Base-by-base conservation (phyloP, 2,329 filamentous ascomycete genomes). In the Hypoxylon sp. region DNA sequence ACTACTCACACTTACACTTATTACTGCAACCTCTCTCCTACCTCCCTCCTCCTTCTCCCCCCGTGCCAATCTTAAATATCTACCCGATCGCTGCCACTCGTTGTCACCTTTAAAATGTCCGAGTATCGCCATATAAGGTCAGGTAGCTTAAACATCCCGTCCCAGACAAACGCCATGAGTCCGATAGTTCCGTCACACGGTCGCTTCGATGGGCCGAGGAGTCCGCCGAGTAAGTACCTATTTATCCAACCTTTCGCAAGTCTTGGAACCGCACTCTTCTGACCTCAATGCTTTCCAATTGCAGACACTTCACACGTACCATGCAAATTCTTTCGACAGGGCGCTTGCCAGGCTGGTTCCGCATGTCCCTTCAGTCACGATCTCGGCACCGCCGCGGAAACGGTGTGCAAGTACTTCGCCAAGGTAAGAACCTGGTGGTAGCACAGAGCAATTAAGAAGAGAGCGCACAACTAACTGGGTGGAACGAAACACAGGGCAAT, bases 271-370 rank as follows among this genome's bases (percentile, higher is more conserved):
- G 39, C 26, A 30, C 44, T 46, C 24, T 28, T 61, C 67, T 70
- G 46, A 67, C 64, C 56, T 60, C 55, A 61, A 65, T 68, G 49
- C 55, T 48, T 32, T 53, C 28, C 44, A 56, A 63, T 59, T 32
- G 56, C 68, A 97, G 94, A 97, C 79, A 97, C 95, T 17, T 91
- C 94, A 65, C 95, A 98, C 82, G 95, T 99, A 46, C 95, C 95
- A 39, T 99, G 95, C 91, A 98, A 98, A 85, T 99, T 99, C 90
- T 99, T 95, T 80, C 90, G 93, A 56, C 93, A 97, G 82, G 94
- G 94, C 77, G 89, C 93, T 73, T 99, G 95, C 79, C 94, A 98
- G 85, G 95, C 95, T 60, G 95, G 95, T 72, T 92, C 91, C 77
- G 93, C 94, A 69, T 99, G 95, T 81, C 95, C 95, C 41, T 99